These are phyloP conservation scores for Grosmannia clavigera DNA, from an alignment of 2,329 filamentous ascomycete genomes.

Conservation along the genomic window DNA sequence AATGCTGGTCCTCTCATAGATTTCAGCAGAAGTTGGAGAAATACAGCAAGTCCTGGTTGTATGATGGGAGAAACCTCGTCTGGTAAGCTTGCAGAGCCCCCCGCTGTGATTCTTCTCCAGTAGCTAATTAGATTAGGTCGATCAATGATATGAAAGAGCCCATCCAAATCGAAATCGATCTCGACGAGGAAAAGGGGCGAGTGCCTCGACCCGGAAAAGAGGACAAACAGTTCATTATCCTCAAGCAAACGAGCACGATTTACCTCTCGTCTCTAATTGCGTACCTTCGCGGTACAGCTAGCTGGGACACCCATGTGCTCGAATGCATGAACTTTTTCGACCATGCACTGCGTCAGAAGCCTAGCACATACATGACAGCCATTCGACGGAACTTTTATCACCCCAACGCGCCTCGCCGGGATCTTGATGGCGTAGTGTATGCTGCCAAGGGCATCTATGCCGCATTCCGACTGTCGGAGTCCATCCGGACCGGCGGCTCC, in stretches of 20 bases:
- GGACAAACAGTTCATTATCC: conserved; percentile 46
- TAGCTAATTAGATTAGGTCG: conserved; percentile 17
- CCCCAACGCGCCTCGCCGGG: conserved; percentile 29
- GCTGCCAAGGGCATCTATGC: conserved; percentile 85
- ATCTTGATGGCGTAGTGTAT: conserved; percentile 46
- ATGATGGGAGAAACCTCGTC: conserved; percentile 73
- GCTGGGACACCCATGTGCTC: conserved; percentile 55
- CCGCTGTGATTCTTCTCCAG: neutral
- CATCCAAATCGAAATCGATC: conserved; percentile 50
- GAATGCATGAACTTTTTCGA: conserved; percentile 83
- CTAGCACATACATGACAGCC: conserved; percentile 51
- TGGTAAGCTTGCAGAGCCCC: conserved; percentile 45
- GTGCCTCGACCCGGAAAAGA: conserved; percentile 19
- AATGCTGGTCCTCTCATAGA: conserved; percentile 57
- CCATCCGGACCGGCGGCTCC: conserved; percentile 31
- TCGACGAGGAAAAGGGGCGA: conserved; percentile 50
- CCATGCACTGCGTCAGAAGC: conserved; percentile 72
- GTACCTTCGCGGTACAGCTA: conserved; percentile 50
- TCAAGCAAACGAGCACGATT: conserved; percentile 55
- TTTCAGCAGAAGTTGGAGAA: conserved; percentile 43
- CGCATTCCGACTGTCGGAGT: conserved; percentile 63
- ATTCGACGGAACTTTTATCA: conserved; percentile 81
- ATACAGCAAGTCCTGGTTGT: conserved; percentile 48
- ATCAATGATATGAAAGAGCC: conserved; percentile 27
- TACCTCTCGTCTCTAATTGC: conserved; percentile 51